phyloP scores from a whole-genome alignment of 2,329 filamentous ascomycete species.

The Aspergillus fructus region DNA sequence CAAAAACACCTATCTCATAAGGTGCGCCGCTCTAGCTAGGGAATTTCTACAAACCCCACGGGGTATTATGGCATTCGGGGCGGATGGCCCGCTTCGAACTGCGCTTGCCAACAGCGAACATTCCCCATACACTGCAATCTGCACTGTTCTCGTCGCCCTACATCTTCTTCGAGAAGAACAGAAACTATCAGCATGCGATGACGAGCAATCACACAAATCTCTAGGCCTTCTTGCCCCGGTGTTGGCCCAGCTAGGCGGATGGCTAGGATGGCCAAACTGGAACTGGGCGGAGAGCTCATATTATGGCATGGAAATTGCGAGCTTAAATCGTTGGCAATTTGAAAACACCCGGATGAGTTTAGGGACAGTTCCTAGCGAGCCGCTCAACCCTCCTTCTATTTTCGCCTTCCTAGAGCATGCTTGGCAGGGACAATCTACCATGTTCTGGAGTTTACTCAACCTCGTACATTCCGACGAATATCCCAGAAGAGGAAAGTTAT shows the following conservation, averaged over 20 bases:
- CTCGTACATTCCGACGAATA: slow-evolving; percentile 40
- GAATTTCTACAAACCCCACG: slow-evolving; percentile 63
- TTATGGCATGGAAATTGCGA: slow-evolving; percentile 61
- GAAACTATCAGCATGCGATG: slow-evolving; percentile 68
- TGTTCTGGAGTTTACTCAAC: slow-evolving; percentile 53
- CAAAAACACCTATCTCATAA: slow-evolving; percentile 44
- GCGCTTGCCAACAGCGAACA: slow-evolving; percentile 53
- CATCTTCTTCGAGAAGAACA: slow-evolving; percentile 88
- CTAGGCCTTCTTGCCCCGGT: slow-evolving; percentile 64
- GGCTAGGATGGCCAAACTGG: slow-evolving; percentile 75
- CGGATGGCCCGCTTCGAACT: slow-evolving; percentile 66
- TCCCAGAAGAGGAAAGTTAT: slow-evolving; percentile 30
- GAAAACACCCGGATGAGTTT: slow-evolving; percentile 51
- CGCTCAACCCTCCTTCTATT: slow-evolving; percentile 59
- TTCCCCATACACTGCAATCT: slow-evolving; percentile 61
- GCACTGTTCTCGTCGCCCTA: slow-evolving; percentile 69
- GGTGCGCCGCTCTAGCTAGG: slow-evolving; percentile 58
- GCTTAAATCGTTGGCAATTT: slow-evolving; percentile 55
- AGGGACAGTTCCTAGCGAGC: slow-evolving; percentile 48
- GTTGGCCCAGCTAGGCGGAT: slow-evolving; percentile 75
- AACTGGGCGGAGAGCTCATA: slow-evolving; percentile 51
- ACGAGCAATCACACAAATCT: slow-evolving; percentile 48
- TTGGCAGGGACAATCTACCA: slow-evolving; percentile 30
- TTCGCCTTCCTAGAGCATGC: slow-evolving; percentile 55
- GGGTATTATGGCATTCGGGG: slow-evolving; percentile 57